Conservation (phyloP, 2,329 filamentous ascomycete species). For the Aspergillus awamori region DNA sequence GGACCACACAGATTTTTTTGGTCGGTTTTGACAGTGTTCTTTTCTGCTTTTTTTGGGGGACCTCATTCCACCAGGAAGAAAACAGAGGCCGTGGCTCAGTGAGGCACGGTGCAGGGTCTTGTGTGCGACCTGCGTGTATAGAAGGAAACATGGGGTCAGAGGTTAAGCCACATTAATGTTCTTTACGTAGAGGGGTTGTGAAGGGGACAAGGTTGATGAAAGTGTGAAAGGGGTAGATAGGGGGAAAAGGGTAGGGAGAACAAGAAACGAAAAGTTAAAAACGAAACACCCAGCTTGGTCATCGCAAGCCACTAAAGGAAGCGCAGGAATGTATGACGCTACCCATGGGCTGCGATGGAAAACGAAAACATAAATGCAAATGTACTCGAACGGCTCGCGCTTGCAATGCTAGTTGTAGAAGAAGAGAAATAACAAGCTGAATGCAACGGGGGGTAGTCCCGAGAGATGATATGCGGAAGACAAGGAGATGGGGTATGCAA, state of each 20-base stretch:
- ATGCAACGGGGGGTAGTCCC: constrained; percentile 38
- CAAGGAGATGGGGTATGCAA: constrained; percentile 41
- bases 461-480: constrained; percentile 33
- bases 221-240: constrained; percentile 2
- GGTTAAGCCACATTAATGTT: constrained; percentile 27
- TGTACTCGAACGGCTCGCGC: constrained; percentile 46
- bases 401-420: constrained; percentile 50
- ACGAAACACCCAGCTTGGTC: constrained; percentile 12
- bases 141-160: constrained; percentile 15
- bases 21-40: constrained; percentile 12
- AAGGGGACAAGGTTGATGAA: background rate
- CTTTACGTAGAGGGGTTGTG: constrained; percentile 13
- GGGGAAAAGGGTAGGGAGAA: constrained; percentile 5
- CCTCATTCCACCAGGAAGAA: constrained; percentile 23
- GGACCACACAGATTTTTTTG: constrained; percentile 10
- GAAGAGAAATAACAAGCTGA: constrained; percentile 37
- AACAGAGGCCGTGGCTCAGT: constrained; percentile 9
- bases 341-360: constrained; percentile 15
- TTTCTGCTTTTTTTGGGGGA: constrained; percentile 18
- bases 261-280: constrained; percentile 8
- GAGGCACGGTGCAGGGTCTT: background rate
- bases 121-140: background rate
- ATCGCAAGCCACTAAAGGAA: constrained; percentile 4
- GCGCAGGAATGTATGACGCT: constrained; percentile 11
- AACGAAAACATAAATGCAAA: constrained; percentile 28